These are phyloP conservation scores for Passiflora organensis DNA, from an alignment of 345 rosid species.

Conservation along the genomic window DNA sequence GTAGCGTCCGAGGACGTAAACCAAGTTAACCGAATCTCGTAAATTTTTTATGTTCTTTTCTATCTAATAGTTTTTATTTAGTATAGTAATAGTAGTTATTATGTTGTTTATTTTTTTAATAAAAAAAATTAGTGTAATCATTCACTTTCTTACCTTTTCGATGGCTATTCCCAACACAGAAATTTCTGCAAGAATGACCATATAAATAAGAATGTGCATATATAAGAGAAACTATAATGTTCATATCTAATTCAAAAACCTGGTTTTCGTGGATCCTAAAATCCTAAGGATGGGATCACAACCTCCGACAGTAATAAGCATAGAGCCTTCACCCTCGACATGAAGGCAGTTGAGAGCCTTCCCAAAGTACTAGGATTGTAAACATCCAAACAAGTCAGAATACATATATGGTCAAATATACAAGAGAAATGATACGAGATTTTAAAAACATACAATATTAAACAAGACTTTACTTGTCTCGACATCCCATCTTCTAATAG, in stretches of 20 bases:
- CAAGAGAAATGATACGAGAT: too few species aligned
- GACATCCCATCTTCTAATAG: constrained; percentile 84
- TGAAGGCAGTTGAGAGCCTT: constrained; percentile 76
- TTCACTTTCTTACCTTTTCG: too few species aligned
- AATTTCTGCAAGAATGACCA: neutral
- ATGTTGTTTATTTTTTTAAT: too few species aligned
- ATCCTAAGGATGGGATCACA: constrained; percentile 88
- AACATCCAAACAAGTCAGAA: constrained; percentile 14
- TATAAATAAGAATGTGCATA: neutral
- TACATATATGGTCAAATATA: too few species aligned
- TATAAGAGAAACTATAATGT: neutral
- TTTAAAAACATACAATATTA: constrained; percentile 45
- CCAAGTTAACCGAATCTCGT: too few species aligned
- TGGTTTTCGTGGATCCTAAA: constrained; percentile 99
- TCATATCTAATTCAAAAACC: constrained; percentile 37
- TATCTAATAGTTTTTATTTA: too few species aligned
- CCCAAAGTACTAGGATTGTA: constrained; percentile 51
- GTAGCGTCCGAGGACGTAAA: too few species aligned
- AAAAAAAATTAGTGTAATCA: too few species aligned
- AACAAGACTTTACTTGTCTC: constrained; percentile 72
- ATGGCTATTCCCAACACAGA: too few species aligned
- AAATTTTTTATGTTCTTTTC: too few species aligned
- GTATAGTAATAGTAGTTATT: too few species aligned
- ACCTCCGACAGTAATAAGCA: constrained; percentile 85
- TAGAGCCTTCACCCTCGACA: constrained; percentile 89